These are phyloP conservation scores for Avena eriantha DNA, from an alignment of 176 grass and related monocot genomes.

Conservation along the genomic window DNA sequence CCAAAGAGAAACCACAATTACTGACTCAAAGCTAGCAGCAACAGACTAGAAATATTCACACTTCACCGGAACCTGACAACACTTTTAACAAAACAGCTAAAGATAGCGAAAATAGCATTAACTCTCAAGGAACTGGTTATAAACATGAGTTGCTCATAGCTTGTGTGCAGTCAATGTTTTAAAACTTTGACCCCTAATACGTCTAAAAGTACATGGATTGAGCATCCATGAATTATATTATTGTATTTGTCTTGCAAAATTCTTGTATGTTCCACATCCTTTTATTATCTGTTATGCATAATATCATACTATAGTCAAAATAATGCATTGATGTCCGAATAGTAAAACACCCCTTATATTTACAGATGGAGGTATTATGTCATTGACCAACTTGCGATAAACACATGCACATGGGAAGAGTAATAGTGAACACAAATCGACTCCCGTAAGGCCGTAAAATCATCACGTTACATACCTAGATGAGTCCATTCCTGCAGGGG, in stretches of 20 bases:
- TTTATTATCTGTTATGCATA: no score
- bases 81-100: background rate
- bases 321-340: no score
- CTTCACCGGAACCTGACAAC: background rate
- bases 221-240: no score
- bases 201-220: no score
- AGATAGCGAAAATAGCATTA: background rate
- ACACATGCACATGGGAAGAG: background rate
- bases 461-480: slow-evolving; percentile 52
- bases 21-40: slow-evolving; percentile 19
- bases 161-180: no score
- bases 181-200: no score
- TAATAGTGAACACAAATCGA: background rate
- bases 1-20: slow-evolving; percentile 37
- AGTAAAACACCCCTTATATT: no score
- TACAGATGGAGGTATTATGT: background rate
- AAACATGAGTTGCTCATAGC: no score
- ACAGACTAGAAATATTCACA: background rate
- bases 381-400: background rate
- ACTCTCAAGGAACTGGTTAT: no score
- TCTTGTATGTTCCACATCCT: no score
- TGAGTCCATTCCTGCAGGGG: slow-evolving; percentile 72
- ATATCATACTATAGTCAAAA: no score
- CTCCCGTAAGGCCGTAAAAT: slow-evolving; percentile 6
- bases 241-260: no score